Conservation (phyloP, 139 green algal genomes). For the Tetraselmis chui region DNA sequence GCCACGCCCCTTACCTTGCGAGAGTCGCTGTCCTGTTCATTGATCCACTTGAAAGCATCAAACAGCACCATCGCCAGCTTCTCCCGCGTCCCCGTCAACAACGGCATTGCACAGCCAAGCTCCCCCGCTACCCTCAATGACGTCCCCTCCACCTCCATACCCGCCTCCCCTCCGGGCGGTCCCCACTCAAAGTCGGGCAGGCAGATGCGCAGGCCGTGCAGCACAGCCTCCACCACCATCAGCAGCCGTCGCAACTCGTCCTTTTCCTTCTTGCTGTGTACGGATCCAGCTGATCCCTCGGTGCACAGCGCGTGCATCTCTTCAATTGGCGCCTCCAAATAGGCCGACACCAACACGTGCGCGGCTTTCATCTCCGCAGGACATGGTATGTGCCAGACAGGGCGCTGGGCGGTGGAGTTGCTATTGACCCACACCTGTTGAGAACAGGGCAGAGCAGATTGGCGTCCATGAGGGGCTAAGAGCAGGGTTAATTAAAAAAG, state of each 20-base stretch:
- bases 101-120: background rate
- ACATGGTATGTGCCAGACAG: conserved; percentile 9
- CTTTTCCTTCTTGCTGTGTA: conserved; percentile 1
- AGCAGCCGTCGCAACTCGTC: conserved; percentile 23
- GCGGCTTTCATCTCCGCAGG: conserved; percentile 9
- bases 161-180: background rate
- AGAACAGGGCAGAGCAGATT: background rate
- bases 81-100: conserved; percentile 12
- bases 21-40: background rate
- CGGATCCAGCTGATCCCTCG: background rate
- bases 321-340: conserved; percentile 6
- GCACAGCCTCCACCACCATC: conserved; percentile 29
- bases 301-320: conserved; percentile 10
- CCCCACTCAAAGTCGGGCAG: conserved; percentile 26
- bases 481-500: too few species aligned
- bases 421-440: background rate
- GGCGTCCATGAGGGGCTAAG: too few species aligned
- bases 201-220: conserved; percentile 27
- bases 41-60: conserved; percentile 8
- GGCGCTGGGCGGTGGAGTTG: background rate
- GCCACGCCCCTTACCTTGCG: background rate
- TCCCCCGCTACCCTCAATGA: background rate
- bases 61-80: conserved; percentile 16
- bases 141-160: background rate
- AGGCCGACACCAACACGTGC: conserved; percentile 12